Evolutionary conservation across 2,329 filamentous ascomycete genomes (phyloP), one percentile per base, ranked within the genome.

Genomic region (Fusarium sp.): DNA sequence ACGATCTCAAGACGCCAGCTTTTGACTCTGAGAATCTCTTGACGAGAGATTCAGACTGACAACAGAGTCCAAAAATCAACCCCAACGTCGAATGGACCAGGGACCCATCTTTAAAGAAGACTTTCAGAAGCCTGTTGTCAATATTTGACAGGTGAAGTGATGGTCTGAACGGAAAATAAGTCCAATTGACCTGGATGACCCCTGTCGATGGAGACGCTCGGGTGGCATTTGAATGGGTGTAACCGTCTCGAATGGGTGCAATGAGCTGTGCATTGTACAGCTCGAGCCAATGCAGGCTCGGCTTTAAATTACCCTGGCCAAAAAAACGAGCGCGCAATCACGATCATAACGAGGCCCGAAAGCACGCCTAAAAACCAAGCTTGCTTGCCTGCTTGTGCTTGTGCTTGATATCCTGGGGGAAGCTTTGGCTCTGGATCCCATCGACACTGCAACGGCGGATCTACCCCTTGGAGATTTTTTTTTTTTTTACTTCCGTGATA

Each of bases 301-400:
- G 67, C 71, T 64, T 71, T 72, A 54, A 53, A 74, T 74, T 74
- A 71, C 61, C 44, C 56, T 71, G 47, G 30, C 68, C 59, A 72
- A 50, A 49, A 52, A 54, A 60, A 70, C 37, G 56, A 56, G 57
- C 33, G 62, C 67, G 58, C 68, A 72, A 72, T 72, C 64, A 46
- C 64, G 56, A 69, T 72, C 60, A 69, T 62, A 57, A 52, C 28
- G 37, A 70, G 54, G 32, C 42, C 56, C 42, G 58, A 73, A 58
- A 54, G 65, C 49, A 52, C 49, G 49, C 69, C 70, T 67, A 64
- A 70, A 53, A 54, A 28, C 33, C 50, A 54, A 40, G 18, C 32
- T 5, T 49, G 66, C 25, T 21, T 32, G 28, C 46, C 15, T 30
- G 43, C 18, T 19, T 46, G 46, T 35, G 33, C 43, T n/a, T 49